Conservation (phyloP, 768 basidiomycete species). For the Tulasnella sp. region DNA sequence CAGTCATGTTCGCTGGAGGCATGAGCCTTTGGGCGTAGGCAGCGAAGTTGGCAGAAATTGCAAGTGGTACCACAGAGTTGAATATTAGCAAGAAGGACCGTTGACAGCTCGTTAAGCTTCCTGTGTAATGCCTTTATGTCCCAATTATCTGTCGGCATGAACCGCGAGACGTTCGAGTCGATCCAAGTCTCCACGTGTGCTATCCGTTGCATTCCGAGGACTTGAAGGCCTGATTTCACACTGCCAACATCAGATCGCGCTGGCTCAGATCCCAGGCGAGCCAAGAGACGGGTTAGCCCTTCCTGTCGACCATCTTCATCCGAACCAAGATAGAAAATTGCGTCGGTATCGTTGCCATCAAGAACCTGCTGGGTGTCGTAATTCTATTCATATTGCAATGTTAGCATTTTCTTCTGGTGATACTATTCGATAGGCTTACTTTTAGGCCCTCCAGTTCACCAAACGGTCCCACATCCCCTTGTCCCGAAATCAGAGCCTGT, state of each 20-base stretch:
- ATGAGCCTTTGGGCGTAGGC: constrained; percentile 5
- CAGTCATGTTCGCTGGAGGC: neutral
- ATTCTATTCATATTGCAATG: neutral
- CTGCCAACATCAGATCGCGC: neutral
- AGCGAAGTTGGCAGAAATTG: constrained; percentile 12
- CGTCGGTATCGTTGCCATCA: neutral
- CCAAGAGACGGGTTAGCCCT: neutral
- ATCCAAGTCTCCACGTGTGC: neutral
- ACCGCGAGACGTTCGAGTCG: neutral
- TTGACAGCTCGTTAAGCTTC: neutral
- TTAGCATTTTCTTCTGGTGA: neutral
- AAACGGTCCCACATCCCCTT: neutral
- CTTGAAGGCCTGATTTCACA: neutral
- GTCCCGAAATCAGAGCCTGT: neutral
- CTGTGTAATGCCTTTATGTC: neutral
- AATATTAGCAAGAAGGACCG: neutral
- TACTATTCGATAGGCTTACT: neutral
- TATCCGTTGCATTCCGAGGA: neutral
- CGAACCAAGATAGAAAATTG: neutral
- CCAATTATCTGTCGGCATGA: neutral
- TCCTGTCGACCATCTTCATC: neutral
- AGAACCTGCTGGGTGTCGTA: neutral
- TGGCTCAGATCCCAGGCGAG: neutral
- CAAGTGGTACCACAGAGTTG: constrained; percentile 17
- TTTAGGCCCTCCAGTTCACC: neutral